Percentiles rank a stretch among this genome's conserved stretches.
Evolutionary conservation across 1,284 basidiomycete genomes (phyloP).

Genomic region (Lignosus rhinocerotis): DNA sequence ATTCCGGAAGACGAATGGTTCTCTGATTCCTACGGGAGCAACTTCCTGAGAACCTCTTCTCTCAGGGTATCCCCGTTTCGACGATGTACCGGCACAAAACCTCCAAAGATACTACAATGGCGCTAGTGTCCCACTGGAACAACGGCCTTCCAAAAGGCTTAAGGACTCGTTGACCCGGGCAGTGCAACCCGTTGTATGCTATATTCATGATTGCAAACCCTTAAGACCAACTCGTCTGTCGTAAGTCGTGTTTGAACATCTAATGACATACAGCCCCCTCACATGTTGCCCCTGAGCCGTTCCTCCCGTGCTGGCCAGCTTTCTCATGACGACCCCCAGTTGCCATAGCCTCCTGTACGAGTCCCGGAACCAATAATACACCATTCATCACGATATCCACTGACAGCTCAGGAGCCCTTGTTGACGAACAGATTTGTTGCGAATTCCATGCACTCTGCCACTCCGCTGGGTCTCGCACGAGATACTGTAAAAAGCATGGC

Average conservation of each 20-base stretch:
- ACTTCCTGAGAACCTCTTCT: neutral
- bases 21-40: neutral
- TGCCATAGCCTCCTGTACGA: constrained; percentile 7
- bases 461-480: constrained; percentile 1
- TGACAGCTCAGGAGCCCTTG: constrained; percentile 5
- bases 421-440: constrained; percentile 8
- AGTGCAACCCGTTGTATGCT: neutral
- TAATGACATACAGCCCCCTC: neutral
- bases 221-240: neutral
- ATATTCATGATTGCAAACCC: neutral
- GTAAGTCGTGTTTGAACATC: neutral
- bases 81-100: neutral
- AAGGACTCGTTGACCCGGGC: neutral
- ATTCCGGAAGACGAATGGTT: neutral
- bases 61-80: neutral
- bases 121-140: neutral
- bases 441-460: constrained; percentile 1
- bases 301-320: neutral
- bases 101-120: neutral
- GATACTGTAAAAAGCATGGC: neutral
- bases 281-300: neutral
- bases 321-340: constrained; percentile 8
- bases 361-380: constrained; percentile 3
- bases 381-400: neutral
- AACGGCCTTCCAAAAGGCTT: neutral